Conservation (phyloP, 208 protist genomes). For the Entamoeba invadens region DNA sequence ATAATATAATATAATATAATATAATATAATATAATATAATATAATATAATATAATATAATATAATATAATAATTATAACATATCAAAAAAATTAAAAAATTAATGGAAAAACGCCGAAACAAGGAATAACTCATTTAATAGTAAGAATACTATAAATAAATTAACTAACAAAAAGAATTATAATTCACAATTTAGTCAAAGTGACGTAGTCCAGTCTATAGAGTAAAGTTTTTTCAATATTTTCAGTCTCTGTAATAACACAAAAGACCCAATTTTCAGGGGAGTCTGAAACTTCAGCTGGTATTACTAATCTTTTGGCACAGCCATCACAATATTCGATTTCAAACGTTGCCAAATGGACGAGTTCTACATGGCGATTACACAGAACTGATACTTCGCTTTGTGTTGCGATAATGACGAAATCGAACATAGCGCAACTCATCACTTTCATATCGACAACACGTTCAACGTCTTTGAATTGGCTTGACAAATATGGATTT, state of each 20-base stretch:
- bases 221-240: not conserved
- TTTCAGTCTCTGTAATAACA: not conserved
- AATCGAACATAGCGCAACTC: not conserved
- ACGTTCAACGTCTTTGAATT: not conserved
- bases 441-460: not conserved
- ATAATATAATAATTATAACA: too few species aligned
- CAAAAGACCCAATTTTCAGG: not conserved
- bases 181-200: not conserved
- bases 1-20: too few species aligned
- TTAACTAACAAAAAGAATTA: not conserved
- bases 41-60: too few species aligned
- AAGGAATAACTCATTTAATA: too few species aligned
- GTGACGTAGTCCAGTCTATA: not conserved
- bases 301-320: not conserved
- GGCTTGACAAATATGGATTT: not conserved
- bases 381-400: not conserved
- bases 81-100: too few species aligned
- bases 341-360: not conserved
- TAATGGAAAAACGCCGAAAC: too few species aligned
- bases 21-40: too few species aligned
- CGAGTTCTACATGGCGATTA: not conserved
- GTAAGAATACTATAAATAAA: too few species aligned
- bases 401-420: not conserved
- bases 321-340: not conserved
- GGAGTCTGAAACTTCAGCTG: not conserved